phyloP scores from a whole-genome alignment of 768 basidiomycete species.

The Agaricus bisporus region DNA sequence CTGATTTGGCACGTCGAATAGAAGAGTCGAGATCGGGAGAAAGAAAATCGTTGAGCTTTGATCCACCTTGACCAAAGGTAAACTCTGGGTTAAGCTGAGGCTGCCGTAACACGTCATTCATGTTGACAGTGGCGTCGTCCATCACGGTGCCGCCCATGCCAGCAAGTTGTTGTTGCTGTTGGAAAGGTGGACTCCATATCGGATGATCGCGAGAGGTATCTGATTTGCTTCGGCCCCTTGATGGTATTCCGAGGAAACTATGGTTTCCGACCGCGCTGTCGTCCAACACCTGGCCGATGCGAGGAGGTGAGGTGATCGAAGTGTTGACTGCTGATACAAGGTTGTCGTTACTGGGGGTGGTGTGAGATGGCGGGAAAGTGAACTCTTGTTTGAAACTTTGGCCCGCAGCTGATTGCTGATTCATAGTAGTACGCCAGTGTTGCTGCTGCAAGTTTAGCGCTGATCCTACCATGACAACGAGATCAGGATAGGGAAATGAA shows the following conservation, averaged over 20 bases:
- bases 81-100: conserved; percentile 15
- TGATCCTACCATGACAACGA: conserved; percentile 7
- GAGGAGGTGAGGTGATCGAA: conserved; percentile 5
- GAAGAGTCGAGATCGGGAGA: conserved; percentile 22
- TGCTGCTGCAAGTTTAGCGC: conserved; percentile 9
- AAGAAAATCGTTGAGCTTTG: conserved; percentile 21
- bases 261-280: conserved; percentile 4
- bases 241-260: conserved; percentile 16
- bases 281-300: conserved; percentile 2
- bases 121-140: conserved; percentile 26
- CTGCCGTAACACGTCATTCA: conserved; percentile 33
- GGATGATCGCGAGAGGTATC: conserved; percentile 53
- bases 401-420: conserved; percentile 4
- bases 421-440: conserved; percentile 1
- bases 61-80: conserved; percentile 22
- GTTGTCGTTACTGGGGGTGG: not conserved
- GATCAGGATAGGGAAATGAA: conserved; percentile 2
- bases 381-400: conserved; percentile 6
- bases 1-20: conserved; percentile 50
- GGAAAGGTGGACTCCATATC: conserved; percentile 37
- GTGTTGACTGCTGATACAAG: not conserved
- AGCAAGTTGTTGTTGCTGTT: conserved; percentile 22
- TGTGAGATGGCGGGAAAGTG: conserved; percentile 10
- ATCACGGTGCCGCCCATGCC: conserved; percentile 9
- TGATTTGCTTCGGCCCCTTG: conserved; percentile 50